Evolutionary conservation across 129 eudicot genomes (phyloP).

Genomic region (Chrysanthemum lavandulifolium): DNA sequence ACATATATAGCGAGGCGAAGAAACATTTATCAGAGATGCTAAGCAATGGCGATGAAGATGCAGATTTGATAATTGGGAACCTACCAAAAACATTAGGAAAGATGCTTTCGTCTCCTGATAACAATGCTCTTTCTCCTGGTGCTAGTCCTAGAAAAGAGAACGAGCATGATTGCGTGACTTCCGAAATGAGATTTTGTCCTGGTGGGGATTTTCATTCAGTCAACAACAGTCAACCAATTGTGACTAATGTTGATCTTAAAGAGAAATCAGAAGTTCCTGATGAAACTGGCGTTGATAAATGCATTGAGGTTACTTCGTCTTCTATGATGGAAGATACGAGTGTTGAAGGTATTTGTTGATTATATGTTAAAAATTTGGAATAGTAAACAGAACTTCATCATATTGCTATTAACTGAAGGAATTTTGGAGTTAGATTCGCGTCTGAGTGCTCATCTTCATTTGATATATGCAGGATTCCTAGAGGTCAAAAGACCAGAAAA

Average conservation of each 20-base stretch:
- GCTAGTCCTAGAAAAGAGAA: conserved; percentile 44
- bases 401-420: not conserved
- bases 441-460: not conserved
- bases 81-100: conserved; percentile 68
- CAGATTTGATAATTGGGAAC: conserved; percentile 37
- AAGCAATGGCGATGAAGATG: conserved; percentile 50
- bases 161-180: conserved; percentile 27
- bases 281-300: conserved; percentile 24
- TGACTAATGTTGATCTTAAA: conserved; percentile 7
- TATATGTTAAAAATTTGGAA: not conserved
- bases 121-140: conserved; percentile 41
- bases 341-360: conserved; percentile 42
- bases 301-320: conserved; percentile 30
- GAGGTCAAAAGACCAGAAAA: conserved; percentile 27
- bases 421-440: not conserved
- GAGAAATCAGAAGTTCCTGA: conserved; percentile 27
- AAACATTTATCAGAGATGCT: conserved; percentile 86
- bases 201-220: conserved; percentile 19
- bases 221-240: conserved; percentile 12
- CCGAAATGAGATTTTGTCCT: conserved; percentile 30
- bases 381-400: not conserved
- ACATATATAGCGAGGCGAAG: conserved; percentile 76
- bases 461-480: conserved; percentile 25
- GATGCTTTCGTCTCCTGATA: conserved; percentile 60
- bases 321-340: conserved; percentile 20